A percentile compares a stretch with the other conserved stretches of the same genome.
Conservation (phyloP, 1,284 basidiomycete species). For the Violaceomyces palustris region DNA sequence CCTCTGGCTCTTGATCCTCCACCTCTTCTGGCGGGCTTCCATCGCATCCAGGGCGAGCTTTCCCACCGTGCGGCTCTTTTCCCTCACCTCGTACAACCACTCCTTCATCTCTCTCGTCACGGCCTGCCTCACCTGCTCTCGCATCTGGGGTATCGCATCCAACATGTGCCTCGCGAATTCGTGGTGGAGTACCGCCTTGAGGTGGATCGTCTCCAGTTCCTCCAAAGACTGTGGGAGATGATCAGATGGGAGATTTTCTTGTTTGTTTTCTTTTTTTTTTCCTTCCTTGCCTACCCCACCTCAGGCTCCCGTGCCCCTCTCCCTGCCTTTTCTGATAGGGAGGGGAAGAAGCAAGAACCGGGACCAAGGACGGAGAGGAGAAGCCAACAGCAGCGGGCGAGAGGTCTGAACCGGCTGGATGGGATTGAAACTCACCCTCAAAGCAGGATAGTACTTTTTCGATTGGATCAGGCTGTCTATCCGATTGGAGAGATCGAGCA, state of each 20-base stretch:
- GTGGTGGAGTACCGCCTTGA: conserved; percentile 75
- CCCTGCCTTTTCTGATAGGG: too few species aligned
- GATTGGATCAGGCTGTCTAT: conserved; percentile 87
- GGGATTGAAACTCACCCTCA: conserved; percentile 67
- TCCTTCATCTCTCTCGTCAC: conserved; percentile 93
- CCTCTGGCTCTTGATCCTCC: conserved; percentile 59
- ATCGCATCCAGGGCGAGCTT: conserved; percentile 83
- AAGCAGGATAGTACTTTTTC: conserved; percentile 87
- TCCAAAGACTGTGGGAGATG: conserved; percentile 33
- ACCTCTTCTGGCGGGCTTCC: conserved; percentile 75
- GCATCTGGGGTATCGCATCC: conserved; percentile 82
- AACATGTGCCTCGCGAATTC: conserved; percentile 89
- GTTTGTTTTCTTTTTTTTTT: too few species aligned
- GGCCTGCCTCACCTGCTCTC: conserved; percentile 80
- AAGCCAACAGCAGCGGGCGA: too few species aligned
- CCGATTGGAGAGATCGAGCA: conserved; percentile 89
- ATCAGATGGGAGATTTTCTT: too few species aligned
- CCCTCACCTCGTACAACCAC: conserved; percentile 92
- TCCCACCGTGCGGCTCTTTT: conserved; percentile 80
- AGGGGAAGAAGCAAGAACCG: too few species aligned
- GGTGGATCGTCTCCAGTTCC: conserved; percentile 75
- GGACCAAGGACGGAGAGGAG: too few species aligned
- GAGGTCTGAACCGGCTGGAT: too few species aligned
- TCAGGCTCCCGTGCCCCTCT: too few species aligned
- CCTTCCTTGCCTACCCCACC: too few species aligned